A percentile compares a stretch with the other conserved stretches of the same genome.
phyloP scores from a whole-genome alignment of 441 rosid species.

The California macrophylla region DNA sequence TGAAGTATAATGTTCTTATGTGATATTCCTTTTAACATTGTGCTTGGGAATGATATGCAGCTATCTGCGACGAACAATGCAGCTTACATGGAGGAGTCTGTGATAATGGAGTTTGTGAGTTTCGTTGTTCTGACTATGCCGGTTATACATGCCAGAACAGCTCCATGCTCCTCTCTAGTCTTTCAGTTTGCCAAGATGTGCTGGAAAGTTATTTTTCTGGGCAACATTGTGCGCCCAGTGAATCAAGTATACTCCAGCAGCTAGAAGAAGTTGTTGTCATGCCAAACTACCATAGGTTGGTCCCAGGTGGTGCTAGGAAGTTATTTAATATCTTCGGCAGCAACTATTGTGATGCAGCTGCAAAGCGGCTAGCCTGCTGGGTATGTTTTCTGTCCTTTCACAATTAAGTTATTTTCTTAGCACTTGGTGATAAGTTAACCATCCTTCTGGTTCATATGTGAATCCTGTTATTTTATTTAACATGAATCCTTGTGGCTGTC shows the following conservation, averaged over 20 bases:
- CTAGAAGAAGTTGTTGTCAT: conserved; percentile 93
- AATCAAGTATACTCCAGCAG: conserved; percentile 78
- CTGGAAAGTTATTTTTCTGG: conserved; percentile 62
- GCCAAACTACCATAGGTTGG: conserved; percentile 84
- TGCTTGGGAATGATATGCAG: conserved; percentile 35
- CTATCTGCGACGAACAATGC: conserved; percentile 92
- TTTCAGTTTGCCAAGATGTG: conserved; percentile 75
- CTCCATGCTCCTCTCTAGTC: conserved; percentile 65
- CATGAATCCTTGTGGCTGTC: too few species aligned
- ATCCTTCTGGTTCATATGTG: too few species aligned
- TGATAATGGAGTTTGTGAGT: conserved; percentile 95
- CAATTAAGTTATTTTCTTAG: background rate
- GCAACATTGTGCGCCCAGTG: conserved; percentile 93
- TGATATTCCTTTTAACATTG: conserved; percentile 3
- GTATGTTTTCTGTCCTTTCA: conserved; percentile 27
- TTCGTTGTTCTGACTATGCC: conserved; percentile 97
- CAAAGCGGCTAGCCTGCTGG: conserved; percentile 93
- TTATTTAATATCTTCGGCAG: conserved; percentile 66
- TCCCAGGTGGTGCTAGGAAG: conserved; percentile 82
- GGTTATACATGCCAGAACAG: conserved; percentile 96
- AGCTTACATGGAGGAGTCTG: conserved; percentile 98
- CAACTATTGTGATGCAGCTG: conserved; percentile 78
- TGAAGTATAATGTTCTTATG: background rate
- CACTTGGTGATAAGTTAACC: background rate
- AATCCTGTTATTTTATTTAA: too few species aligned